These are phyloP conservation scores for Candida krabiensis DNA, from an alignment of 805 yeast genomes.

Conservation along the genomic window DNA sequence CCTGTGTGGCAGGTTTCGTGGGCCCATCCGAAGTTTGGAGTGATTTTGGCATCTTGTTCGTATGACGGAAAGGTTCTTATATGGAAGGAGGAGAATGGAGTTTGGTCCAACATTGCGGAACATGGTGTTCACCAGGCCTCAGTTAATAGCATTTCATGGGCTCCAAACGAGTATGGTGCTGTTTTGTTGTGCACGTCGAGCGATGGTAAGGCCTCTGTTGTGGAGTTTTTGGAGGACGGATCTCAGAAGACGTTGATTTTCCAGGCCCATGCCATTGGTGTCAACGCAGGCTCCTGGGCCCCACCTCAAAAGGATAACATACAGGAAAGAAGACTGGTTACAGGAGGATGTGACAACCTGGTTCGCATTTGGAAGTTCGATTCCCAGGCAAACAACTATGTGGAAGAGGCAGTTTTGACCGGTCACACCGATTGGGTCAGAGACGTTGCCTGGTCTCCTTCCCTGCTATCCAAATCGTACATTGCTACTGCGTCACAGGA, in stretches of 20 bases:
- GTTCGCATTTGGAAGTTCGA: conserved; percentile 88
- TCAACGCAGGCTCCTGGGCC: conserved; percentile 95
- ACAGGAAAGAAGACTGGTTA: conserved; percentile 70
- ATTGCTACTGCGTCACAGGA: conserved; percentile 98
- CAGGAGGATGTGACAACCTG: conserved; percentile 94
- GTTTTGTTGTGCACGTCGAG: conserved; percentile 85
- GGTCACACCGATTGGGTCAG: conserved; percentile 99
- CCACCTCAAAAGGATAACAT: conserved; percentile 49
- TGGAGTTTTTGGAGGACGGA: conserved; percentile 90
- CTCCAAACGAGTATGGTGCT: conserved; percentile 96
- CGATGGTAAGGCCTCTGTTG: conserved; percentile 88
- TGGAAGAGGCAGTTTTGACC: conserved; percentile 71
- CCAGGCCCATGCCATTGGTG: conserved; percentile 91
- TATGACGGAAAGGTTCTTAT: conserved; percentile 92
- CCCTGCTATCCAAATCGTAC: conserved; percentile 79
- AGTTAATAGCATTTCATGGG: conserved; percentile 94
- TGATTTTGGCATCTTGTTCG: conserved; percentile 89
- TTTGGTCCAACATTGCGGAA: conserved; percentile 85
- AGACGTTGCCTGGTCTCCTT: conserved; percentile 98
- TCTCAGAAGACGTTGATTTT: conserved; percentile 62
- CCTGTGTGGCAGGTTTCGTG: conserved; percentile 99
- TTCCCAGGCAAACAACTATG: conserved; percentile 53
- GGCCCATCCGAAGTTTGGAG: conserved; percentile 99
- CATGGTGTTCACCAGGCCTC: conserved; percentile 90
- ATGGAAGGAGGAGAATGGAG: conserved; percentile 92